A percentile compares a stretch with the other conserved stretches of the same genome.
Conservation (phyloP, 2,329 filamentous ascomycete species). For the Waltergamsia citrina region DNA sequence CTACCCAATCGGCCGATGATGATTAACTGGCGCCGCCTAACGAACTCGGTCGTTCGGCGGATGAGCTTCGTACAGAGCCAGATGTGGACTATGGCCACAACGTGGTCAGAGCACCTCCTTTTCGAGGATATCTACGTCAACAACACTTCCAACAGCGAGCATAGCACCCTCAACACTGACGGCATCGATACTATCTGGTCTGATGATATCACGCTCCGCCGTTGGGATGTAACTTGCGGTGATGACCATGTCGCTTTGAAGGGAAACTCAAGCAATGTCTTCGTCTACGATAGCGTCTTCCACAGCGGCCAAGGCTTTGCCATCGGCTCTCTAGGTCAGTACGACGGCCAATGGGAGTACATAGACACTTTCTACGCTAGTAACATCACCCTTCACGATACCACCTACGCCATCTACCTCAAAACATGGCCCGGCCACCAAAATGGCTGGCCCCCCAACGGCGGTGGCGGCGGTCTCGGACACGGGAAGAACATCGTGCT, state of each 20-base stretch:
- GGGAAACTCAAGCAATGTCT: slow-evolving; percentile 45
- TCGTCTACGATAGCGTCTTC: slow-evolving; percentile 37
- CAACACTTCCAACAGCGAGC: slow-evolving; percentile 26
- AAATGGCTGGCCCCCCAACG: slow-evolving; percentile 44
- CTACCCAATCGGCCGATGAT: slow-evolving; percentile 41
- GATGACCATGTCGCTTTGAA: slow-evolving; percentile 46
- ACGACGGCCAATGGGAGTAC: slow-evolving; percentile 33
- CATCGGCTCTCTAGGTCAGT: slow-evolving; percentile 48
- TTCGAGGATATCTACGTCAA: slow-evolving; percentile 44
- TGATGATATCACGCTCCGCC: slow-evolving; percentile 38
- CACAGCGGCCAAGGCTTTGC: slow-evolving; percentile 42
- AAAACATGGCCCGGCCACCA: slow-evolving; percentile 50
- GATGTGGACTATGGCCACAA: slow-evolving; percentile 51
- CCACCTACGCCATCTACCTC: slow-evolving; percentile 38
- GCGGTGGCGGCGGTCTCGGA: slow-evolving; percentile 45
- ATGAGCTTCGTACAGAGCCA: slow-evolving; percentile 45
- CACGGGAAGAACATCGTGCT: slow-evolving; percentile 20
- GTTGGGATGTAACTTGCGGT: slow-evolving; percentile 40
- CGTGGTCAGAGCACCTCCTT: slow-evolving; percentile 32
- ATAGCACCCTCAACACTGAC: slow-evolving; percentile 28
- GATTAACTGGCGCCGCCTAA: slow-evolving; percentile 31
- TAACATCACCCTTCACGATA: slow-evolving; percentile 36
- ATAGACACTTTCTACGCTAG: slow-evolving; percentile 37
- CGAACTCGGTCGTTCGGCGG: slow-evolving; percentile 35
- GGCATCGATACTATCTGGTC: slow-evolving; percentile 42